Percentiles rank a stretch among this genome's conserved stretches.
Conservation (phyloP, 192 early-diverging fungal genomes). For the Ambispora gerdemannii region DNA sequence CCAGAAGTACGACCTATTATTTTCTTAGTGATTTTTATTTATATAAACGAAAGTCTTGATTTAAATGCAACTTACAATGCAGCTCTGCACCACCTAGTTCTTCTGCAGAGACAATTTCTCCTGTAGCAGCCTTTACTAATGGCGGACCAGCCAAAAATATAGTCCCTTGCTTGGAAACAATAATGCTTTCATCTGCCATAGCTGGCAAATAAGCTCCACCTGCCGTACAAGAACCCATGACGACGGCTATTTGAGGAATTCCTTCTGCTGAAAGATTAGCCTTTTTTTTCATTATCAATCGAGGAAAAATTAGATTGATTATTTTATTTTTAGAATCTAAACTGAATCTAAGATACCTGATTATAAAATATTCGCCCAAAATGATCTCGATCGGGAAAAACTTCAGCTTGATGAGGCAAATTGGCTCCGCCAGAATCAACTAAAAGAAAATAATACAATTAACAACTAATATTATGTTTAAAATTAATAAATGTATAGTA, state of each 20-base stretch:
- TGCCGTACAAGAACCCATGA: constrained; percentile 95
- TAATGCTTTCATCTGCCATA: constrained; percentile 97
- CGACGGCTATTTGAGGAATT: constrained; percentile 96
- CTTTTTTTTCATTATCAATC: not conserved
- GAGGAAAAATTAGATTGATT: not conserved
- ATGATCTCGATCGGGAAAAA: constrained; percentile 92
- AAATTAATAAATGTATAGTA: not conserved
- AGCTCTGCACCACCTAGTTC: constrained; percentile 94
- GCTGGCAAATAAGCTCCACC: constrained; percentile 97
- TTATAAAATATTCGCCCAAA: constrained; percentile 98
- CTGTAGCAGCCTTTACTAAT: constrained; percentile 93
- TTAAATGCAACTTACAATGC: constrained; percentile 72
- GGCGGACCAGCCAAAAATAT: constrained; percentile 97
- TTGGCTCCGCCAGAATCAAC: constrained; percentile 97
- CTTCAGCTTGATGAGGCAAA: constrained; percentile 88
- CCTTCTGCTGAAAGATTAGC: constrained; percentile 69
- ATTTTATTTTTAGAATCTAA: not conserved
- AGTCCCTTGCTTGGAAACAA: constrained; percentile 92
- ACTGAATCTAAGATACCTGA: constrained; percentile 51
- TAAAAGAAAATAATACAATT: constrained; percentile 23
- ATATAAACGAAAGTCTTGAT: not conserved
- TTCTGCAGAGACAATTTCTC: constrained; percentile 89
- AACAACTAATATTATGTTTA: not conserved
- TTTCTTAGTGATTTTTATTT: no score
- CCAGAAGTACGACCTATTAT: constrained; percentile 75